A percentile compares a stretch with the other conserved stretches of the same genome.
Conservation (phyloP, 352 stramenopile genomes). For the Pythium insidiosum region DNA sequence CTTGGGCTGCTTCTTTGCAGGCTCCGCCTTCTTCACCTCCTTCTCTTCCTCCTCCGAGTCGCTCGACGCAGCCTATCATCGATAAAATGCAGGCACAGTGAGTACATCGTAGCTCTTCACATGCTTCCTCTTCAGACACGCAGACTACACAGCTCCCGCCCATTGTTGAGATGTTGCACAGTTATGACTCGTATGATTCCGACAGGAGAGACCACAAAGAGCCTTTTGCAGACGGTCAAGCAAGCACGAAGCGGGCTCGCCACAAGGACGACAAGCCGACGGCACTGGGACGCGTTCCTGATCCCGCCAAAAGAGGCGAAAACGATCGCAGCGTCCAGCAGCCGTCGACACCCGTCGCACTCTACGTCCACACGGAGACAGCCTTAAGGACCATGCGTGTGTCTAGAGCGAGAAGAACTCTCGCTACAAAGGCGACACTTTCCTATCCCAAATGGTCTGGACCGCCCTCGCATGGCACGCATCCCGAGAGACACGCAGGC, state of each 20-base stretch:
- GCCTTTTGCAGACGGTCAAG: slow-evolving; percentile 21
- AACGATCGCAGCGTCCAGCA: background rate
- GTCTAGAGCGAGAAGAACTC: slow-evolving; percentile 80
- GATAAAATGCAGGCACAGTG: too few relatives aligned
- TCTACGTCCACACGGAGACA: slow-evolving; percentile 76
- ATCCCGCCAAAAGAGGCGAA: background rate
- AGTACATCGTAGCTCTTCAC: too few relatives aligned
- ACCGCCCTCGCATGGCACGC: slow-evolving; percentile 49
- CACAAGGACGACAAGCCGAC: background rate
- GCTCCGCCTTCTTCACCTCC: slow-evolving; percentile 18
- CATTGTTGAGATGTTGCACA: slow-evolving; percentile 66
- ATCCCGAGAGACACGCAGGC: slow-evolving; percentile 23
- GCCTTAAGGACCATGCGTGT: slow-evolving; percentile 88
- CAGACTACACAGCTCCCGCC: background rate
- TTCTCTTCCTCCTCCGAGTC: slow-evolving; percentile 32
- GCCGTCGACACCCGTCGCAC: slow-evolving; percentile 8
- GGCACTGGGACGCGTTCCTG: background rate
- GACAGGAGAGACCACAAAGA: slow-evolving; percentile 43
- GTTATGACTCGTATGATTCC: slow-evolving; percentile 92
- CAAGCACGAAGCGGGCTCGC: slow-evolving; percentile 6
- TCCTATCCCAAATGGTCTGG: slow-evolving; percentile 86
- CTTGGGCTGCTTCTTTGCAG: slow-evolving; percentile 17
- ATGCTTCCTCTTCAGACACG: too few relatives aligned
- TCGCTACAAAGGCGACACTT: slow-evolving; percentile 55
- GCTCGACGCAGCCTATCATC: slow-evolving; percentile 24